phyloP scores from a whole-genome alignment of 352 stramenopile genomes.

The Aphanomyces euteiches region DNA sequence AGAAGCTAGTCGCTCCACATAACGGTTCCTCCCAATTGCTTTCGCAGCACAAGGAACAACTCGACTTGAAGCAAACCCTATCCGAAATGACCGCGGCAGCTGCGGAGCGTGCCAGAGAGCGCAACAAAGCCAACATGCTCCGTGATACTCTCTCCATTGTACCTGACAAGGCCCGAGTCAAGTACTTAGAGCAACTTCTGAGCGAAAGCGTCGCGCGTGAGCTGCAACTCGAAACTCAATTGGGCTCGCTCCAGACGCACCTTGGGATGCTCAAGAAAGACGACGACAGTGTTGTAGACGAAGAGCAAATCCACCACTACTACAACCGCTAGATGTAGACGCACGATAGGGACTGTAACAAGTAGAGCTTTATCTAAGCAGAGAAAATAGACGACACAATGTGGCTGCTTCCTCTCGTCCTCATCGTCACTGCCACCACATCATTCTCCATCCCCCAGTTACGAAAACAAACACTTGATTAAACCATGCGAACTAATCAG shows the following conservation, averaged over 20 bases:
- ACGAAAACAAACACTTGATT: no score
- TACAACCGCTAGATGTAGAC: no score
- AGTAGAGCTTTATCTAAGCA: no score
- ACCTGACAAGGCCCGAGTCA: slow-evolving; percentile 78
- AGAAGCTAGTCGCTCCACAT: not conserved
- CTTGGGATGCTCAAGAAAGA: not conserved
- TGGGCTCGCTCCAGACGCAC: slow-evolving; percentile 54
- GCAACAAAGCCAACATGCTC: slow-evolving; percentile 69
- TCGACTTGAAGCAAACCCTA: slow-evolving; percentile 34
- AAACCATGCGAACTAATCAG: no score
- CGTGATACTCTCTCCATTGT: slow-evolving; percentile 69
- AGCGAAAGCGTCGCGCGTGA: slow-evolving; percentile 79
- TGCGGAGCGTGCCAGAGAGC: slow-evolving; percentile 73
- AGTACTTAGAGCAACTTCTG: slow-evolving; percentile 82
- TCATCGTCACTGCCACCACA: no score
- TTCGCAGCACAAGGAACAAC: not conserved
- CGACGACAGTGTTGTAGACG: not conserved
- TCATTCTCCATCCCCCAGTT: no score
- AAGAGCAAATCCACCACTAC: no score
- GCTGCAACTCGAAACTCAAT: slow-evolving; percentile 74
- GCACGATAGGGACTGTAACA: no score
- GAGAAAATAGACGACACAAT: no score
- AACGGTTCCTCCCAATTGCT: not conserved
- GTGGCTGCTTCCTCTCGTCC: no score
- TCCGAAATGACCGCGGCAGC: slow-evolving; percentile 55